Evolutionary conservation across 108 stramenopile genomes (phyloP), one percentile per base, ranked within the genome.

Genomic region (Fragilaria radians): DNA sequence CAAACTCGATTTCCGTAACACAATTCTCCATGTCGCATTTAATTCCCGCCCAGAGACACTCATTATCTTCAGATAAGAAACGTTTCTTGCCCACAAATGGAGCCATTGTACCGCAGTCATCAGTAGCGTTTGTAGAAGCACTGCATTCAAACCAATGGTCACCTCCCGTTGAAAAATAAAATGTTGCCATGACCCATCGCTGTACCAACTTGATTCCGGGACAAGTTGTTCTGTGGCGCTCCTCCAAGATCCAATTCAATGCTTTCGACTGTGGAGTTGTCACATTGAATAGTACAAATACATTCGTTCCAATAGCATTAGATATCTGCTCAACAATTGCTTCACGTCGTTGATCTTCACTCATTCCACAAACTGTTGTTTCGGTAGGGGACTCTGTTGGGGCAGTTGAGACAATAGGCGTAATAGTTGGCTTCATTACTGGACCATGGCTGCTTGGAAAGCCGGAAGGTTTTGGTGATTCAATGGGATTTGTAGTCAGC

Each of bases 121-220:
- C 72, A 11, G 52, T 55, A 1, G 61, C 62, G 22, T 4, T 24
- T 14, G 55, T 54, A 27, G 59, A 56, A 22, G 28, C 66, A 23
- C 72, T 46, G 32, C 67, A 78, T 67, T 80, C 51, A 1, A 49
- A 31, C 89, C 89, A 91, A 45, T 48, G 32, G 33, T 81, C 75
- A 0, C 89, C 89, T 9, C 57, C 60, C 7, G 83, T 81, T 4
- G 79, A 69, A 59, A 70, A 87, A 65, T 91, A 91, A 68, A 91
- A 78, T 21, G 77, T 72, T 5, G 82, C 89, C 49, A 91, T 54
- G 1, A 63, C 77, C 65, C 81, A 91, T 18, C 89, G 89, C 52
- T 91, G 89, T 18, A 81, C 36, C 14, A 81, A 28, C 29, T 70
- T 63, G 32, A 29, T 33, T 32, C n/a, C 27, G 3, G 30, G 32